Conservation (phyloP, 768 basidiomycete species). For the Trametes maxima region DNA sequence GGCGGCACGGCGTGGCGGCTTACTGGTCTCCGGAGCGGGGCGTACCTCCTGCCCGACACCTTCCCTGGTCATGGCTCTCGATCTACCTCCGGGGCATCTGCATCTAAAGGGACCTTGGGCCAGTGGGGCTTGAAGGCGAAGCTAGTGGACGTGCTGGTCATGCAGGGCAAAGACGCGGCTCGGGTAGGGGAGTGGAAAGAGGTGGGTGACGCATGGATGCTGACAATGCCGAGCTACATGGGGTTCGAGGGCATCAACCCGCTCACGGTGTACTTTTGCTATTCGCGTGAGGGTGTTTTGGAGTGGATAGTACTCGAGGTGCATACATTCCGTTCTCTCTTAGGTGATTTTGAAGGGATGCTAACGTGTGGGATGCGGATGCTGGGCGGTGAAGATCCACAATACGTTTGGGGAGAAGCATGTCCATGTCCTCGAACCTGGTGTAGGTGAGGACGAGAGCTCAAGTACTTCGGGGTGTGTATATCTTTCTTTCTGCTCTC, state of each 20-base stretch:
- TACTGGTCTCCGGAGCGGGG: conserved; percentile 46
- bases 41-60: conserved; percentile 27
- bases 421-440: conserved; percentile 54
- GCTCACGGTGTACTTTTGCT: conserved; percentile 68
- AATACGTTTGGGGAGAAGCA: conserved; percentile 78
- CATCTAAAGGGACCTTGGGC: neutral
- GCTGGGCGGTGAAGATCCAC: conserved; percentile 49
- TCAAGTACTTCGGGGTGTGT: conserved; percentile 34
- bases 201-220: conserved; percentile 59
- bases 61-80: too few species aligned
- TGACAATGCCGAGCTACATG: conserved; percentile 71
- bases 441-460: conserved; percentile 45
- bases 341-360: neutral
- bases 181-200: conserved; percentile 6
- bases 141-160: conserved; percentile 39
- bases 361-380: neutral
- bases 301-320: conserved; percentile 62
- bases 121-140: conserved; percentile 42
- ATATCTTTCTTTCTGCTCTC: neutral
- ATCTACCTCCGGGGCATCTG: neutral
- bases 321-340: conserved; percentile 9
- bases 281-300: conserved; percentile 38
- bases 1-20: conserved; percentile 47
- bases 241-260: conserved; percentile 76
- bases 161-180: conserved; percentile 30